Evolutionary conservation across 768 basidiomycete genomes (phyloP), one percentile per base, ranked within the genome.

Genomic region (Trametopsis cervina): DNA sequence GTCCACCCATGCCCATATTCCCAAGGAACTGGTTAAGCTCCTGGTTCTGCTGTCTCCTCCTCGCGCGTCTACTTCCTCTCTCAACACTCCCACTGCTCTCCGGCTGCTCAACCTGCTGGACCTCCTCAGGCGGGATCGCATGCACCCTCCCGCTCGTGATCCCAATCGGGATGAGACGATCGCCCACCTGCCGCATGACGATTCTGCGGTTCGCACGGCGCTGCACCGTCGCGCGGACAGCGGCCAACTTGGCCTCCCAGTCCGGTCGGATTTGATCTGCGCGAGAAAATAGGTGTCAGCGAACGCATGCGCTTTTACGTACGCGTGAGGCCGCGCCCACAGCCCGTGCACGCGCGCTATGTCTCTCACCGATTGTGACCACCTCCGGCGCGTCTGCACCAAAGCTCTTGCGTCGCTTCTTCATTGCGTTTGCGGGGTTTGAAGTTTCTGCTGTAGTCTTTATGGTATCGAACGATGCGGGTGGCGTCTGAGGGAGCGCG

Each of bases 131-230:
- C 23, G 72, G 71, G 26, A 90, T 69, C 23, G 84, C 69, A 56
- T 86, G 85, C 45, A 87, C 79, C 20, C 89, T 78, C 49, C 83
- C 92, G 57, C 90, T 93, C 2, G 93, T 94, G 52, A 96, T 89
- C 22, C 96, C 96, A 20, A 99, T 90, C 24, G 96, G 96, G 51
- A 99, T 88, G 46, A 99, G 84, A 26, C 94, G 81, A 66, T 98
- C 96, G 47, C 96, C 96, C 25, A 98, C 91, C 66, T 97, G 92
- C 38, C 96, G 83, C 93, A 99, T 98, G 47, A 99, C 87, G 63
- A 98, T 95, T 39, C 96, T 78, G 60, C 96, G 76, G 62, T 95
- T 94, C 7, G 96, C 96, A 22, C 94, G 84, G 51, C 96, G 80
- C n/a, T 90, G 82, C 27, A 92, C 94, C n/a, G 90, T 85, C 25